Conservation (phyloP, 2,329 filamentous ascomycete species). For the Ceratocystis ficicola region DNA sequence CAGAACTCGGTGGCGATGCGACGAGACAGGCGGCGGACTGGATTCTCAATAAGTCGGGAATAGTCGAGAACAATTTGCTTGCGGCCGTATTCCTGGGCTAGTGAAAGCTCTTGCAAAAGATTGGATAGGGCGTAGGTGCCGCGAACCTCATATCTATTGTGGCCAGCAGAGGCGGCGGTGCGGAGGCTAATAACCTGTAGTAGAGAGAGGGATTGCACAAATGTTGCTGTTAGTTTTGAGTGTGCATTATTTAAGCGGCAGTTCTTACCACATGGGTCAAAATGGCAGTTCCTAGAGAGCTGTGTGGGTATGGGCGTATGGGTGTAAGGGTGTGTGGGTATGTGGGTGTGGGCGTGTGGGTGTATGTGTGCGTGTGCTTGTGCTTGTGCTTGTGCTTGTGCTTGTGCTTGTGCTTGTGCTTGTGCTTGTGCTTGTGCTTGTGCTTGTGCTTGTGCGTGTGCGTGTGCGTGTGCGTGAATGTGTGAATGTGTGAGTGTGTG, state of each 20-base stretch:
- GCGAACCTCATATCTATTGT: conserved; percentile 79
- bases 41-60: conserved; percentile 84
- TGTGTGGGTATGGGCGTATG: background rate
- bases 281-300: conserved; percentile 14
- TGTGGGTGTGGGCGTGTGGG: no score
- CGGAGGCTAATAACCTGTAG: conserved; percentile 63
- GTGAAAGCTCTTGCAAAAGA: conserved; percentile 81
- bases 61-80: conserved; percentile 87
- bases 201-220: background rate
- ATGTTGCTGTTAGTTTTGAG: conserved; percentile 21
- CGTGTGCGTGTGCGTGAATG: no score
- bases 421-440: no score
- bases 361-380: no score
- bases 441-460: no score
- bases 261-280: conserved; percentile 8
- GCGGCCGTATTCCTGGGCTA: conserved; percentile 81
- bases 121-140: conserved; percentile 98
- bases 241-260: background rate
- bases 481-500: no score
- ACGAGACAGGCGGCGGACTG: conserved; percentile 73
- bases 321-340: background rate
- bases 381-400: no score
- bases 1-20: conserved; percentile 86
- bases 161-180: conserved; percentile 73
- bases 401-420: no score